Base-by-base conservation (phyloP, 73 alveolate species). In the Paramecium pentaurelia region DNA sequence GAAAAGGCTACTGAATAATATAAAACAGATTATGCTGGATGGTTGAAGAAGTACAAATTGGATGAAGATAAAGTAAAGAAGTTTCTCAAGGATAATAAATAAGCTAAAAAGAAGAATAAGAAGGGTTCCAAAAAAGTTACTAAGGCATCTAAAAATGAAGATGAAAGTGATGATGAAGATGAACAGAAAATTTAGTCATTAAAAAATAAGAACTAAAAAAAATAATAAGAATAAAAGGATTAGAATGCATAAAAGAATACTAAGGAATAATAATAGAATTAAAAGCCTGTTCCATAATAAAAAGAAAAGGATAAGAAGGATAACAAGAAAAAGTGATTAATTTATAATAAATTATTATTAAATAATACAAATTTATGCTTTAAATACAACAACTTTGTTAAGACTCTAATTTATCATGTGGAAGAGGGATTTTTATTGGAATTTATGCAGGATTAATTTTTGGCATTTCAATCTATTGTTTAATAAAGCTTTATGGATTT, bases 91-190 rank as follows among this genome's bases (percentile, higher is more conserved):
- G 87, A 73, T 3, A 40, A 73, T 8, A 73, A 73, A 38, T 8
- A 73, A 30, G 34, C 40, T 16, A 73, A 73, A 25, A 73, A 73
- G 34, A 73, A 73, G 27, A 73, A 73, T 38, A 73, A 73, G 64
- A 32, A 38, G n/a, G 87, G 87, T 30, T 73, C 87, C 8, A 37
- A 34, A 1, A 73, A 73, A 73, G 68, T 36, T 11, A 73, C 64
- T 2, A 73, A 73, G 60, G 64, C 58, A 5, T 36, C 20, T 11
- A 64, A 64, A 42, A 16, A 64, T 6, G 40, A 32, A n/a, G 60
- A 68, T 14, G 84, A 68, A 32, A 68, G 84, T 68, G 84, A 73
- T 14, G 87, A 73, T 37, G 87, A 73, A 18, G 87, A 73, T 37
- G 87, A 73, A 18, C 37, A 73, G 20, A 40, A 22, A 38, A 73